Evolutionary conservation across 2,329 filamentous ascomycete species (phyloP).

Genomic region (Fusarium sp.): DNA sequence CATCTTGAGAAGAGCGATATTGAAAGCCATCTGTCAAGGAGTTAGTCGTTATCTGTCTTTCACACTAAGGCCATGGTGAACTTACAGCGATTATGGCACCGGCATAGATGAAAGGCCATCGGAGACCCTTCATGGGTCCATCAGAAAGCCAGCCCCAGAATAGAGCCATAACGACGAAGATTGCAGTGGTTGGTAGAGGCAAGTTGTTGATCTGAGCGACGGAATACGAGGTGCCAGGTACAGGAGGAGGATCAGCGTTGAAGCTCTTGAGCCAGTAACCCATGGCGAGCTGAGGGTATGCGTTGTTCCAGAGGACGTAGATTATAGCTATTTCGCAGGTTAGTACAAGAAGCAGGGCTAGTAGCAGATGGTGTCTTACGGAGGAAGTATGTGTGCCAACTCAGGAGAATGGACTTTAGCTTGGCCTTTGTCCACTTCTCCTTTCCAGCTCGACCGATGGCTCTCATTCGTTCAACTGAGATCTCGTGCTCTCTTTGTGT

Average conservation of each 20-base stretch:
- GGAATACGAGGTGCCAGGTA: neutral
- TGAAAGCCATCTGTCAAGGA: slow-evolving; percentile 12
- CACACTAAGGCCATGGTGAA: accelerated
- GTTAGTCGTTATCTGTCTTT: accelerated
- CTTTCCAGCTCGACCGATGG: slow-evolving; percentile 27
- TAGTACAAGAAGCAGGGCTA: accelerated
- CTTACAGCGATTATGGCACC: slow-evolving; percentile 28
- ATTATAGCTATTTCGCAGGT: neutral
- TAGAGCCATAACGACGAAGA: slow-evolving; percentile 27
- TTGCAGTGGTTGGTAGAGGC: slow-evolving; percentile 26
- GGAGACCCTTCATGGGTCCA: slow-evolving; percentile 13
- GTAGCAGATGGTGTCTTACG: neutral
- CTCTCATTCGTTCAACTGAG: slow-evolving; percentile 4
- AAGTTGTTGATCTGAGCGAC: slow-evolving; percentile 3
- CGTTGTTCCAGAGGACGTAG: slow-evolving; percentile 5
- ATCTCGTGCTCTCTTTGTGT: slow-evolving; percentile 38
- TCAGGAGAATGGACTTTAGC: slow-evolving; percentile 15
- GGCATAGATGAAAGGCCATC: slow-evolving; percentile 29
- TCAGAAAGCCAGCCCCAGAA: slow-evolving; percentile 35
- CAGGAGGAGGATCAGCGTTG: neutral
- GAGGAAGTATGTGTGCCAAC: slow-evolving; percentile 34
- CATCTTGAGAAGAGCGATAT: slow-evolving; percentile 17
- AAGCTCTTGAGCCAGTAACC: slow-evolving; percentile 12
- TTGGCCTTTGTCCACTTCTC: slow-evolving; percentile 28
- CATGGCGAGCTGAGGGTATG: neutral